Evolutionary conservation across 208 protist genomes (phyloP).

Genomic region (Leishmania lainsoni): DNA sequence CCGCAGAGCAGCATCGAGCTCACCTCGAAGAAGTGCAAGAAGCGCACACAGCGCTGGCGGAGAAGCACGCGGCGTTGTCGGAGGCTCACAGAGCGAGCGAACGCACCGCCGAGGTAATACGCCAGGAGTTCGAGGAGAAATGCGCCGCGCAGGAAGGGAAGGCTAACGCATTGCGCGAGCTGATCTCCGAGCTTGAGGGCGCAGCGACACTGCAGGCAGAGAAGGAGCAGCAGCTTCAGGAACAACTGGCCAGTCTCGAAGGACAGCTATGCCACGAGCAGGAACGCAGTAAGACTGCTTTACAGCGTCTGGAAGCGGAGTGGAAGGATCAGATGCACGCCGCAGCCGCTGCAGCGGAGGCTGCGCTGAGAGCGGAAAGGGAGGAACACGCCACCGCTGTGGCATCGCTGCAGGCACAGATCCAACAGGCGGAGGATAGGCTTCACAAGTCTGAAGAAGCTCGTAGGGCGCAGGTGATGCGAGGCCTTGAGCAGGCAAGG

Average conservation of each 20-base stretch:
- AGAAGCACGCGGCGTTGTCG: slow-evolving; percentile 3
- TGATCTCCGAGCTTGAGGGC: slow-evolving; percentile 4
- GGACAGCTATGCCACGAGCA: slow-evolving; percentile 6
- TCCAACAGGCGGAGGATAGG: not conserved
- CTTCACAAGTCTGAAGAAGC: slow-evolving; percentile 19
- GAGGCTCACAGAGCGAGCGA: not conserved
- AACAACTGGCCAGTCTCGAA: not conserved
- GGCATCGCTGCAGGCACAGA: not conserved
- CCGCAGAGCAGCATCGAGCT: not conserved
- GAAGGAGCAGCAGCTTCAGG: not conserved
- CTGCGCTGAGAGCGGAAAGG: not conserved
- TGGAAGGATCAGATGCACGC: not conserved
- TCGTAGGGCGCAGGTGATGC: not conserved
- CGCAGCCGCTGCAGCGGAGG: not conserved
- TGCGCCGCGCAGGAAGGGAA: slow-evolving; percentile 4
- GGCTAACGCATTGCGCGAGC: slow-evolving; percentile 2
- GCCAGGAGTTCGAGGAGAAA: not conserved
- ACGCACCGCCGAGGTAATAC: not conserved
- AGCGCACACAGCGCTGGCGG: not conserved
- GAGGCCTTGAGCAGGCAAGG: not conserved
- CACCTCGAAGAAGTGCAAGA: not conserved
- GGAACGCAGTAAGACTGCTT: not conserved
- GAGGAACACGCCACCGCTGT: not conserved
- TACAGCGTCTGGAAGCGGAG: not conserved
- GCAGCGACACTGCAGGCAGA: not conserved